phyloP scores from a whole-genome alignment of 164 flowering plant genomes.

The Berberis vulgaris region DNA sequence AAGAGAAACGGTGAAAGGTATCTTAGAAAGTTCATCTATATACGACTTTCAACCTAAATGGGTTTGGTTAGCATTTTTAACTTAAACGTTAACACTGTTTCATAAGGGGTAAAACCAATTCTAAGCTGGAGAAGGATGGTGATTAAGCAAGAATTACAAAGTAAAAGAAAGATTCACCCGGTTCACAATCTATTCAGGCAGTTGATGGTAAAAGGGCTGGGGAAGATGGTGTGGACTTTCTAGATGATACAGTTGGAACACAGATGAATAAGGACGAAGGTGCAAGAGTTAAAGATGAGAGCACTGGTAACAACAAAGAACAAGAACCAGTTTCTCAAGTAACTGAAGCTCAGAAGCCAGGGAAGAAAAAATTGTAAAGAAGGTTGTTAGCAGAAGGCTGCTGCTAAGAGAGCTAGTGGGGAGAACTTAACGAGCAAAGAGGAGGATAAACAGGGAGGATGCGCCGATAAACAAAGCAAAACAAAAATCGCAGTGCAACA shows the following conservation, averaged over 20 bases:
- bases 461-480: conserved; percentile 20
- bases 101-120: conserved; percentile 13
- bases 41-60: neutral
- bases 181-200: conserved; percentile 15
- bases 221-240: conserved; percentile 12
- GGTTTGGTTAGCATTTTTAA: neutral
- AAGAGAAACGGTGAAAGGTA: conserved; percentile 46
- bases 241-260: conserved; percentile 10
- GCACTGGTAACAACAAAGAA: conserved; percentile 21
- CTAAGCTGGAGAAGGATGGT: conserved; percentile 18
- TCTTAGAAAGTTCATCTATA: neutral
- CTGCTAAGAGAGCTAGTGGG: conserved; percentile 25
- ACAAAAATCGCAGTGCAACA: conserved; percentile 22
- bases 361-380: conserved; percentile 58
- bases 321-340: conserved; percentile 23
- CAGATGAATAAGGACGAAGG: conserved; percentile 15
- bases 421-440: conserved; percentile 17
- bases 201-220: conserved; percentile 22
- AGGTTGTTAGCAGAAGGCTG: conserved; percentile 53
- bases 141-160: conserved; percentile 21
- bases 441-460: conserved; percentile 26
- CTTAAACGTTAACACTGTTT: conserved; percentile 1
- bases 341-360: conserved; percentile 27
- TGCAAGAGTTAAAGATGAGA: conserved; percentile 17
- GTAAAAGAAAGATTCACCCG: conserved; percentile 21